Base-by-base conservation (phyloP, 169 alveolate species). In the Plasmodium falciparum region DNA sequence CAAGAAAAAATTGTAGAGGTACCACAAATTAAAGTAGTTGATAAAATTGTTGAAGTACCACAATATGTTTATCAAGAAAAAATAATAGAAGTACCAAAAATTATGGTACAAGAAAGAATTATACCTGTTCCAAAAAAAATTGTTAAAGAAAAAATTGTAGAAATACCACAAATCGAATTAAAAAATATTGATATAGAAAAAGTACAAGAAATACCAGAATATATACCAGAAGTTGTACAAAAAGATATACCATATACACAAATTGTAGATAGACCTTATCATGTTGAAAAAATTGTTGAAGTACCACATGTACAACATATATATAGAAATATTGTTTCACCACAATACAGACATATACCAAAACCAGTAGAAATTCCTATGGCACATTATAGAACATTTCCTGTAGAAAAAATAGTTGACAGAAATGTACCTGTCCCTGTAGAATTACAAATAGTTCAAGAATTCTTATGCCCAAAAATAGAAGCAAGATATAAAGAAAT, bases 311-410 rank as follows among this genome's bases (percentile, higher is more conserved):
- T 97, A 24, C 95, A 95, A 93, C 98, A 96, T 93, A 93, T 92
- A 17, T 96, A 96, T 90, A 93, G 95, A 93, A 96, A 96, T 73
- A 97, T 96, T 73, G 94, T 95, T 73, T 92, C 96, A 29, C 96
- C 98, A 3, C 98, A 97, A 85, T 97, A 97, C 93, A 96, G 98
- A 74, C 97, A 97, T 56, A 97, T 97, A n/a, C 98, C 98, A 12
- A 95, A 97, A 70, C 98, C 98, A 5, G 98, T 97, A 26, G 98
- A 97, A 89, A 97, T 97, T 12, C 98, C 98, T 5, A 95, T 97
- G 93, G 96, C 98, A 66, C 98, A 96, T 75, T 95, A 95, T 91
- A 93, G 98, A 13, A 96, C 97, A 20, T 94, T 97, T 74, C 98
- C 98, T 13, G 97, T 97, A 6, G 97, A 96, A 58, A 92, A 95